Conservation (phyloP, 208 protist genomes). For the Vickermania spadyakhi region DNA sequence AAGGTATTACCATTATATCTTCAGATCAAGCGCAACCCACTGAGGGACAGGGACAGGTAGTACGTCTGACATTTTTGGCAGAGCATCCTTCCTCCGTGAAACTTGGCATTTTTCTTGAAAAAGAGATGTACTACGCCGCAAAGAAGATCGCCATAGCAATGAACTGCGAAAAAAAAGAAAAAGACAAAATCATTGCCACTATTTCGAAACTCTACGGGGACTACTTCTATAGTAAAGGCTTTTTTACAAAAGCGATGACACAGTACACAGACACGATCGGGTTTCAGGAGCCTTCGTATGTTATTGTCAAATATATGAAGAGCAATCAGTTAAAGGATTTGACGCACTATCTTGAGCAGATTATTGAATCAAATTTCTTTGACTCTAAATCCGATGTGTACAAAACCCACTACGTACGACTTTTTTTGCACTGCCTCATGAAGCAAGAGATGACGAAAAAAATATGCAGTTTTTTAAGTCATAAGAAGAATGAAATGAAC, state of each 20-base stretch:
- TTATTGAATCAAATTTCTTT: background rate
- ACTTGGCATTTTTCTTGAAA: background rate
- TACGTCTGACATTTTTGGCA: background rate
- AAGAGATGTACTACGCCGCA: background rate
- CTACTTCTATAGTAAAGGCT: background rate
- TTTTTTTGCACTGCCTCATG: background rate
- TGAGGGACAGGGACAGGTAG: background rate
- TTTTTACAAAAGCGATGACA: background rate
- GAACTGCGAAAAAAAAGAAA: too few species aligned
- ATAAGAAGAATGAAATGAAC: too few species aligned
- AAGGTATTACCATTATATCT: too few species aligned
- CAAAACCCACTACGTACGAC: background rate
- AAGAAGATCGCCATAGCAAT: too few species aligned
- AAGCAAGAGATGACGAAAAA: too few species aligned
- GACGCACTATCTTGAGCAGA: background rate
- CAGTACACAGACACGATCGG: background rate
- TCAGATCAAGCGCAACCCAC: too few species aligned
- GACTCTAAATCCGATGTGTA: too few species aligned
- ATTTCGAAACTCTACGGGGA: background rate
- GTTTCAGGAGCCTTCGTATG: background rate
- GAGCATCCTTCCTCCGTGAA: background rate
- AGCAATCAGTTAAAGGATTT: background rate
- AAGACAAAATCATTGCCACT: too few species aligned
- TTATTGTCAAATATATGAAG: background rate
- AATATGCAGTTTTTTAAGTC: too few species aligned